phyloP scores from a whole-genome alignment of 352 stramenopile species.

The Aphanomyces euteiches region DNA sequence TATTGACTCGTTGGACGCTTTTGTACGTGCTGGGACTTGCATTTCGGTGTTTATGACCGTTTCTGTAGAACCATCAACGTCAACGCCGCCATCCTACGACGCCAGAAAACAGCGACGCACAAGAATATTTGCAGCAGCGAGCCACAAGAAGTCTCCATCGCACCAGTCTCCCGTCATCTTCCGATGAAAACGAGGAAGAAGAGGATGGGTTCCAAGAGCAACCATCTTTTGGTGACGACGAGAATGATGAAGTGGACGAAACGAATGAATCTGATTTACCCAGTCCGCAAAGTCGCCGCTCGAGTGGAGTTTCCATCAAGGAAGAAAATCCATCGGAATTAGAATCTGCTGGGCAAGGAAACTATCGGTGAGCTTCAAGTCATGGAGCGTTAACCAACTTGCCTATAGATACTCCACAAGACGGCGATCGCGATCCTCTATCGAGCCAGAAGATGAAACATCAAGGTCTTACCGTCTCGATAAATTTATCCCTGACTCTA shows the following conservation, averaged over 20 bases:
- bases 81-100: not conserved
- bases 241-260: slow-evolving; percentile 34
- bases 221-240: slow-evolving; percentile 31
- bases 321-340: slow-evolving; percentile 37
- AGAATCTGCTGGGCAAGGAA: slow-evolving; percentile 15
- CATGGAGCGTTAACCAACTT: not conserved
- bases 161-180: not conserved
- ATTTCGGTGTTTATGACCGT: not conserved
- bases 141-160: not conserved
- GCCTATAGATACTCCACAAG: not conserved
- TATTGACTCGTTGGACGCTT: slow-evolving; percentile 5
- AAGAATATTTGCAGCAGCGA: not conserved
- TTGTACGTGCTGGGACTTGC: slow-evolving; percentile 1
- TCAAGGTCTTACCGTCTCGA: not conserved
- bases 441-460: not conserved
- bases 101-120: not conserved
- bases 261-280: slow-evolving; percentile 30
- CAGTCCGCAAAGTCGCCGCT: slow-evolving; percentile 38
- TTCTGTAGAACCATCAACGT: not conserved
- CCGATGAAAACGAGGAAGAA: slow-evolving; percentile 22
- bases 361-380: slow-evolving; percentile 30
- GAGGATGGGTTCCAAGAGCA: slow-evolving; percentile 22
- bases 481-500: not conserved
- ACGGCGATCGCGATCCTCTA: not conserved
- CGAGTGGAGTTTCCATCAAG: slow-evolving; percentile 32